phyloP scores from a whole-genome alignment of 2,329 filamentous ascomycete species.

The Verticillium nubilum region DNA sequence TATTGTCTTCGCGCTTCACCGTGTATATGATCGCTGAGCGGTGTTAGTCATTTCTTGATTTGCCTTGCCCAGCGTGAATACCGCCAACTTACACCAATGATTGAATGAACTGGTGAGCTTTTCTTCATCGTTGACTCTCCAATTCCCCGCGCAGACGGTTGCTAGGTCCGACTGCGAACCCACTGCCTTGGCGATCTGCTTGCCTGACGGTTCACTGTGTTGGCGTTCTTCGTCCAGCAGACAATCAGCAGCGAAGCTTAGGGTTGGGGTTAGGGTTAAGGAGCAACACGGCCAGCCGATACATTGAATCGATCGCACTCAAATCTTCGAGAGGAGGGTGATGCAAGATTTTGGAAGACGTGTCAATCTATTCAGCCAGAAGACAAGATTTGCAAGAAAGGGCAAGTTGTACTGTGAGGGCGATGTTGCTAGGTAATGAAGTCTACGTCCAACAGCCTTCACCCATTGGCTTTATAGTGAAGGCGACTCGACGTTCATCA shows the following conservation, averaged over 20 bases:
- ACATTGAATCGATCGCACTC: background rate
- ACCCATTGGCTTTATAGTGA: background rate
- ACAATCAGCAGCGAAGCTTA: background rate
- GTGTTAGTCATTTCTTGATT: background rate
- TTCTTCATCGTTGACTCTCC: background rate
- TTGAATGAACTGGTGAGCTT: background rate
- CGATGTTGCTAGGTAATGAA: background rate
- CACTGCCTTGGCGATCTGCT: background rate
- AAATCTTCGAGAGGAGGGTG: background rate
- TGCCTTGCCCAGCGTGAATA: background rate
- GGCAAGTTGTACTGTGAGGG: background rate
- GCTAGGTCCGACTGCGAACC: background rate
- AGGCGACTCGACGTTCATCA: background rate
- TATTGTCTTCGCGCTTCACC: background rate
- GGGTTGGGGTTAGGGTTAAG: background rate
- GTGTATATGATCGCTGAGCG: background rate
- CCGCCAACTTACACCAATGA: background rate
- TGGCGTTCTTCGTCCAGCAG: background rate
- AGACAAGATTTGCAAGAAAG: background rate
- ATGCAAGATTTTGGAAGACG: background rate
- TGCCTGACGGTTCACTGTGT: background rate
- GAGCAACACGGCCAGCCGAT: background rate
- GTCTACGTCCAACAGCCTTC: background rate
- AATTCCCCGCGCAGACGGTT: background rate
- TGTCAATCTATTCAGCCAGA: background rate